Conservation (phyloP, 228 moss, liverwort and hornwort species). For the Sphagnum fallax region DNA sequence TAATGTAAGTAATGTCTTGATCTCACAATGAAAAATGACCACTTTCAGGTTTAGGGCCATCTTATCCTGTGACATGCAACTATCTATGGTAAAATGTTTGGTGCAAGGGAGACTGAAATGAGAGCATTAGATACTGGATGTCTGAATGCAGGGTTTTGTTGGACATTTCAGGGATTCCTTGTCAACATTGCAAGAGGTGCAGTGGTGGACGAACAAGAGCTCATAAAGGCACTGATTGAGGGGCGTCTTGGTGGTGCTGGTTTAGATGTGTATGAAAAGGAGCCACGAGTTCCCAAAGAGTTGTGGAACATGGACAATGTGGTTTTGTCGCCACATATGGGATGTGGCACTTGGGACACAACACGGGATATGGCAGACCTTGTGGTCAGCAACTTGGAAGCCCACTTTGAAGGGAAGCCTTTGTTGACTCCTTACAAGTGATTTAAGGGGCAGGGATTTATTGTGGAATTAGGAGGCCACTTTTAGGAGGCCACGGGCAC, state of each 20-base stretch:
- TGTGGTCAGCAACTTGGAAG: conserved; percentile 66
- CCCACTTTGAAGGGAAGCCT: conserved; percentile 67
- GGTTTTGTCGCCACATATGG: conserved; percentile 68
- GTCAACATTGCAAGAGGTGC: conserved; percentile 76
- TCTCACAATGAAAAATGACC: too few relatives aligned
- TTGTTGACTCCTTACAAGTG: conserved; percentile 52
- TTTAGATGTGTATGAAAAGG: conserved; percentile 75
- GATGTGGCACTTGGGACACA: conserved; percentile 52
- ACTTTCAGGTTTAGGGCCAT: too few relatives aligned
- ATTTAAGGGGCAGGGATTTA: not conserved
- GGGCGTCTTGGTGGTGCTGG: conserved; percentile 81
- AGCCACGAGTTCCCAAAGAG: conserved; percentile 69
- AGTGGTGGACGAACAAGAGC: conserved; percentile 69
- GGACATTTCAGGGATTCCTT: conserved; percentile 36
- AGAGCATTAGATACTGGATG: too few relatives aligned
- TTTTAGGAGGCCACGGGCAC: too few relatives aligned
- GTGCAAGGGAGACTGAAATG: too few relatives aligned
- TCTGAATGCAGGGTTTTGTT: not conserved
- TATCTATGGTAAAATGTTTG: too few relatives aligned
- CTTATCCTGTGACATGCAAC: too few relatives aligned
- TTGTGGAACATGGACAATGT: conserved; percentile 69
- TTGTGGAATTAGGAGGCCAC: too few relatives aligned
- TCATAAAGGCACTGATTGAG: conserved; percentile 72
- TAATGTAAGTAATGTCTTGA: conserved; percentile 23
- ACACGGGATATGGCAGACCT: conserved; percentile 58